Evolutionary conservation across 177 flowering plant genomes (phyloP).

Genomic region (Telopea speciosissima): DNA sequence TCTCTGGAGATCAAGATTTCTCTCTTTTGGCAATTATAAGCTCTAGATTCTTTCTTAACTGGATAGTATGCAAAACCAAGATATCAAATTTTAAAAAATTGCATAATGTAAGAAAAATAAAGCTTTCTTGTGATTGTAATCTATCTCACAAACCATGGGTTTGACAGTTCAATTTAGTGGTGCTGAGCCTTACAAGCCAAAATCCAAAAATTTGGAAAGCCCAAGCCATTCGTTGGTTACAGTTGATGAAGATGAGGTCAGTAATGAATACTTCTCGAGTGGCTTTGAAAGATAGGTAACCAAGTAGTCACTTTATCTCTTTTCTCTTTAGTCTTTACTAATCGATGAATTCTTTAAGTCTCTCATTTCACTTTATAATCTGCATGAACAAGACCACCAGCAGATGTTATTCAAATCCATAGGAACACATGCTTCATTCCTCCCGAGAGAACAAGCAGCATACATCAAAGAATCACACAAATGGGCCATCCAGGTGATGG

Average conservation of each 20-base stretch:
- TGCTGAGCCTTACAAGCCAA: constrained; percentile 33
- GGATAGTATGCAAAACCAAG: constrained; percentile 62
- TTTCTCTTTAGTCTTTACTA: constrained; percentile 50
- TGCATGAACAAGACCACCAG: constrained; percentile 56
- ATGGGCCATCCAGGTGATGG: constrained; percentile 8
- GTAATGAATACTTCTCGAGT: constrained; percentile 33
- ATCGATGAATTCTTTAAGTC: constrained; percentile 47
- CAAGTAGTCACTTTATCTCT: constrained; percentile 45
- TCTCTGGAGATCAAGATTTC: constrained; percentile 43
- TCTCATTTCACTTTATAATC: constrained; percentile 53
- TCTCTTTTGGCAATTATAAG: constrained; percentile 57
- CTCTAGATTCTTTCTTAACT: constrained; percentile 49
- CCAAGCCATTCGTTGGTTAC: constrained; percentile 25
- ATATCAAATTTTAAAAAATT: constrained; percentile 19
- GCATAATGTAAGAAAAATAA: constrained; percentile 10
- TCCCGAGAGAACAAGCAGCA: constrained; percentile 21
- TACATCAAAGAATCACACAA: constrained; percentile 2
- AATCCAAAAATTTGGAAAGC: constrained; percentile 21
- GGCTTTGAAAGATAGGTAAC: constrained; percentile 33
- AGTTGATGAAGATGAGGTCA: constrained; percentile 34
- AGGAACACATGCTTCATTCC: constrained; percentile 20
- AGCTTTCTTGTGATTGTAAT: constrained; percentile 16
- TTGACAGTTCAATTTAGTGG: constrained; percentile 29
- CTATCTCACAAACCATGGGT: constrained; percentile 31
- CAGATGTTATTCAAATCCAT: constrained; percentile 36